Conservation (phyloP, 2,329 filamentous ascomycete species). For the Penicillium sp. region DNA sequence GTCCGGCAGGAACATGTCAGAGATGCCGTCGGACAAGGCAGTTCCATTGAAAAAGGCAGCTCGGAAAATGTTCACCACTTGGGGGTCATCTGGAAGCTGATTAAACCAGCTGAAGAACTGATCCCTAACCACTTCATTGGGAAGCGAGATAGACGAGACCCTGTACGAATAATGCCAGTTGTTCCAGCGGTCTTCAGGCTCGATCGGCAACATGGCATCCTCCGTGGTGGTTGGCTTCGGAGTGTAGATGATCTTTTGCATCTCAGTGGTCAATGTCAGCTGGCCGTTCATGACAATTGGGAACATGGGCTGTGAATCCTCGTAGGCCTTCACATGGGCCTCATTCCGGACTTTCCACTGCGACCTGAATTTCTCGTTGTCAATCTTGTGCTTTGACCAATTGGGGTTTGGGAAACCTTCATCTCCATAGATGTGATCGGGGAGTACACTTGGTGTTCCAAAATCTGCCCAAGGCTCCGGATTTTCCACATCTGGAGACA, state of each 20-base stretch:
- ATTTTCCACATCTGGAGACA: background rate
- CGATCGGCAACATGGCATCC: background rate
- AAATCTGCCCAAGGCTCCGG: conserved; percentile 1
- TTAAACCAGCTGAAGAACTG: conserved; percentile 24
- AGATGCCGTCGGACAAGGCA: conserved; percentile 30
- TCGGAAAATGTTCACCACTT: conserved; percentile 29
- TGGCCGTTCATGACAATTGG: background rate
- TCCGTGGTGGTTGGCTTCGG: background rate
- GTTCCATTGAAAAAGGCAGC: conserved; percentile 35
- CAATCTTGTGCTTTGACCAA: background rate
- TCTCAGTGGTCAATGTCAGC: background rate
- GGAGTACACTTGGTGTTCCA: background rate
- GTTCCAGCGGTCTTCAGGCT: background rate
- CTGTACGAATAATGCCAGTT: background rate
- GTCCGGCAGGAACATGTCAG: conserved; percentile 24
- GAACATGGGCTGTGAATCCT: background rate
- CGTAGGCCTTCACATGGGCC: conserved; percentile 2
- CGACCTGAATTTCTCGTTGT: background rate
- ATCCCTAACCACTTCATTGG: background rate
- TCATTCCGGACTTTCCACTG: background rate
- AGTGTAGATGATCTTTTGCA: background rate
- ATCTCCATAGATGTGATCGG: background rate
- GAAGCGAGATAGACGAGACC: background rate
- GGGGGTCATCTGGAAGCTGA: conserved; percentile 15
- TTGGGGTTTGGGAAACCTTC: background rate